phyloP scores from a whole-genome alignment of 768 basidiomycete species.

The Auriscalpium orientale region DNA sequence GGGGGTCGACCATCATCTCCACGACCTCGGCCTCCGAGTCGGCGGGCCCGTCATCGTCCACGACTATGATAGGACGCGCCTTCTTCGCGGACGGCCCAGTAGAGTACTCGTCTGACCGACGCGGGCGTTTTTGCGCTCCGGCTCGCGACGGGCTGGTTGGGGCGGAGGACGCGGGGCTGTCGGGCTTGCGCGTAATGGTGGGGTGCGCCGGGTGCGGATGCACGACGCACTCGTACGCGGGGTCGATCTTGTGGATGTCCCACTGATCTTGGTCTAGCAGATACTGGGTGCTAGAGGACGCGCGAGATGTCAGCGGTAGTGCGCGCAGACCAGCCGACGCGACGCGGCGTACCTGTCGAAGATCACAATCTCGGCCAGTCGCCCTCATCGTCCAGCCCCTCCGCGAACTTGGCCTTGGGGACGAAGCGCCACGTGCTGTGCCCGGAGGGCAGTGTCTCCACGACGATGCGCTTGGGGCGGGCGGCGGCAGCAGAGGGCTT shows the following conservation, averaged over 20 bases:
- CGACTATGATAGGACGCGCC: conserved; percentile 10
- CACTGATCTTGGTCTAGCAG: conserved; percentile 69
- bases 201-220: conserved; percentile 21
- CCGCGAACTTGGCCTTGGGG: conserved; percentile 54
- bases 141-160: no score
- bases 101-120: no score
- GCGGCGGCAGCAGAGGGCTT: conserved; percentile 40
- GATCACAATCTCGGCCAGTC: conserved; percentile 55
- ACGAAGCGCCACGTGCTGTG: conserved; percentile 73
- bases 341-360: conserved; percentile 55
- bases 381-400: conserved; percentile 59
- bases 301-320: not conserved
- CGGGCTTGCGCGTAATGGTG: conserved; percentile 18
- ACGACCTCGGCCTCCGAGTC: conserved; percentile 38
- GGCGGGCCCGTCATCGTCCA: conserved; percentile 17
- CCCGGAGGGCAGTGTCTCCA: conserved; percentile 46
- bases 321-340: no score
- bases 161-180: not conserved
- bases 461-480: conserved; percentile 63
- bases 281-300: conserved; percentile 33
- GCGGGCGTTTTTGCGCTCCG: no score
- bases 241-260: conserved; percentile 82
- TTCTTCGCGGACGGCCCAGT: conserved; percentile 3
- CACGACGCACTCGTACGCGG: conserved; percentile 60
- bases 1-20: conserved; percentile 38